Conservation (phyloP, 495 filamentous ascomycete species). For the Terfezia claveryi region DNA sequence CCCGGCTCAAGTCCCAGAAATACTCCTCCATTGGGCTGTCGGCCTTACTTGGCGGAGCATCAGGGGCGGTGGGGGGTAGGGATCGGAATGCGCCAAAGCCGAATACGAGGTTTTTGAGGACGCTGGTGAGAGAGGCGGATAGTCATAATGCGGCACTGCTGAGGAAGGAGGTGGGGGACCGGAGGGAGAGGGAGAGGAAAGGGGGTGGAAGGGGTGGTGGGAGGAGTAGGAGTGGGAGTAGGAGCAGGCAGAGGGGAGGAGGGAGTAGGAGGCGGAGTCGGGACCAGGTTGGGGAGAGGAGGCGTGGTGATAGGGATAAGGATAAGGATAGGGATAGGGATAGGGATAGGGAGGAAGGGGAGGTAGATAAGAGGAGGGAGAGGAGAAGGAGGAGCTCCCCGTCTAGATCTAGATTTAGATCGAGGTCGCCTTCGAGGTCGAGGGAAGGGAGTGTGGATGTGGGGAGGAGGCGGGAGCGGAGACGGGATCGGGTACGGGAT, state of each 20-base stretch:
- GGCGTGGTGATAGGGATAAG: too few relatives aligned
- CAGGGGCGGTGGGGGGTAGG: neutral
- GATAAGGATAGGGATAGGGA: neutral
- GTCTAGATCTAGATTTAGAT: conserved; percentile 4
- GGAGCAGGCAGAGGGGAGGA: conserved; percentile 1
- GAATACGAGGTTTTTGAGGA: conserved; percentile 71
- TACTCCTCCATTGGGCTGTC: conserved; percentile 53
- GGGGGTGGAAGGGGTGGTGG: conserved; percentile 11
- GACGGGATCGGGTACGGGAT: too few relatives aligned
- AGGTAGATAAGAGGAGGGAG: too few relatives aligned
- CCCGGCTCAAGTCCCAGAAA: conserved; percentile 40
- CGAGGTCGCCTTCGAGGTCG: conserved; percentile 1
- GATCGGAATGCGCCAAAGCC: conserved; percentile 38
- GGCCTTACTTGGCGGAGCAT: conserved; percentile 29
- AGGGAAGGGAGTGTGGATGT: neutral
- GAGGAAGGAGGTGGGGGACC: conserved; percentile 51
- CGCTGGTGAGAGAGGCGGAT: conserved; percentile 73
- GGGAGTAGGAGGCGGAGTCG: conserved; percentile 4
- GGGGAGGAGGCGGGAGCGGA: too few relatives aligned
- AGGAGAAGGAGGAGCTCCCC: too few relatives aligned
- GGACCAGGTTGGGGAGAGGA: neutral
- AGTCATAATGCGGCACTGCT: conserved; percentile 72
- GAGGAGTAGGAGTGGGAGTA: conserved; percentile 10
- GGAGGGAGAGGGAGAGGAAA: conserved; percentile 1
- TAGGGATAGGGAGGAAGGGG: too few relatives aligned